Conservation (phyloP, 768 basidiomycete species). For the Tulasnella calospora region DNA sequence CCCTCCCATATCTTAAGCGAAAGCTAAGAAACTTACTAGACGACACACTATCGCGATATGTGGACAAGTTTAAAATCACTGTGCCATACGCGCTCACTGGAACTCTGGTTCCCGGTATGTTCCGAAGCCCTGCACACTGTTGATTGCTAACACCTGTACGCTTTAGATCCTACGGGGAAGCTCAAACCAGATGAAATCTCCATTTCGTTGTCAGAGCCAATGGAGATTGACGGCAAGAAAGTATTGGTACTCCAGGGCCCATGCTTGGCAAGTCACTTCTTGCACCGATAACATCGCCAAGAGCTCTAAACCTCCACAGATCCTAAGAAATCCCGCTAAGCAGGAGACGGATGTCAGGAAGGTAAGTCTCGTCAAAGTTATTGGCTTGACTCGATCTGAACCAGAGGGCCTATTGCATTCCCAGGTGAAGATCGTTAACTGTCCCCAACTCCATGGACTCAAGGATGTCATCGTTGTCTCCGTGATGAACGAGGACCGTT, state of each 20-base stretch:
- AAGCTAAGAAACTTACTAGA: not conserved
- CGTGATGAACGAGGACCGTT: not conserved
- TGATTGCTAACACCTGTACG: not conserved
- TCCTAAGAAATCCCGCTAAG: slow-evolving; percentile 10
- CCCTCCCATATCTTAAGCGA: not conserved
- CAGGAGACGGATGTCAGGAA: slow-evolving; percentile 15
- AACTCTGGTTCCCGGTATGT: slow-evolving; percentile 9
- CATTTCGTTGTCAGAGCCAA: not conserved
- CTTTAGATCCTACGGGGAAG: not conserved
- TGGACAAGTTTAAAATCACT: not conserved
- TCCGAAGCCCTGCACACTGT: not conserved
- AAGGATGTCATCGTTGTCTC: slow-evolving; percentile 1
- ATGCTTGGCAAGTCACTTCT: not conserved
- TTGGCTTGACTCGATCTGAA: no score
- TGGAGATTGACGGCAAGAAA: not conserved
- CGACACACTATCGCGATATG: not conserved
- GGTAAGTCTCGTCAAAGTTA: not conserved
- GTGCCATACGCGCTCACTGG: not conserved
- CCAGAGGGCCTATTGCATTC: not conserved
- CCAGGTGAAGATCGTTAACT: slow-evolving; percentile 3
- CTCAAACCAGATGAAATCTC: slow-evolving; percentile 10
- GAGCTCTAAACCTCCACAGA: not conserved
- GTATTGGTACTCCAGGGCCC: not conserved
- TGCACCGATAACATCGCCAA: not conserved
- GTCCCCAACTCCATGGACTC: not conserved